Percentiles rank a stretch among this genome's conserved stretches.
These are phyloP conservation scores for Paraconiothyrium brasiliense DNA, from an alignment of 2,329 filamentous ascomycete species.

Conservation along the genomic window DNA sequence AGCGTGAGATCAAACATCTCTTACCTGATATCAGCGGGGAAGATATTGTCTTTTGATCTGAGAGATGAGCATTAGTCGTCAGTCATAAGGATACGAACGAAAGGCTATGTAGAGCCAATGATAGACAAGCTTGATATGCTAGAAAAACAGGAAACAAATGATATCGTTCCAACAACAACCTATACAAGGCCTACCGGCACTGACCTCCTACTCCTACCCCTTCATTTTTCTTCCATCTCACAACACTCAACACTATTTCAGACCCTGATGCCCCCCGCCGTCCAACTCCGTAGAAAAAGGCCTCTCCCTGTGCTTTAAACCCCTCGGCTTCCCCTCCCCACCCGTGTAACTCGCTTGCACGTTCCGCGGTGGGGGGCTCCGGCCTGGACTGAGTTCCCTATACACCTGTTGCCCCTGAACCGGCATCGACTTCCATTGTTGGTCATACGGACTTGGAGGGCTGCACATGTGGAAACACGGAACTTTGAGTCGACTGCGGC, in stretches of 20 bases:
- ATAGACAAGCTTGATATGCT: no score
- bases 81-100: no score
- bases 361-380: constrained; percentile 26
- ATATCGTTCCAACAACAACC: no score
- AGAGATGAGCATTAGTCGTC: no score
- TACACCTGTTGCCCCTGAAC: constrained; percentile 24
- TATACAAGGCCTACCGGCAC: not conserved
- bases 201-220: not conserved
- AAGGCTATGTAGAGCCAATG: no score
- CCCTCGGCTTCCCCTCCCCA: constrained; percentile 13
- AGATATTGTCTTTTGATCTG: no score
- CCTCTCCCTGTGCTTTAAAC: constrained; percentile 15
- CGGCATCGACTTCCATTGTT: constrained; percentile 24
- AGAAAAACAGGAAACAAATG: no score
- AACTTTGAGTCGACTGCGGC: constrained; percentile 27
- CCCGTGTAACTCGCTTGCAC: constrained; percentile 17
- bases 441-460: constrained; percentile 22
- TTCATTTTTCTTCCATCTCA: not conserved
- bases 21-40: no score
- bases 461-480: constrained; percentile 17
- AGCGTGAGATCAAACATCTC: no score
- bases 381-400: constrained; percentile 20
- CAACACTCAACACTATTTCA: not conserved
- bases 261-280: constrained; percentile 5
- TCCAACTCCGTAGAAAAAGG: constrained; percentile 36